Evolutionary conservation across 805 yeast genomes (phyloP).

Genomic region (Helenozyma baotianmanensis): DNA sequence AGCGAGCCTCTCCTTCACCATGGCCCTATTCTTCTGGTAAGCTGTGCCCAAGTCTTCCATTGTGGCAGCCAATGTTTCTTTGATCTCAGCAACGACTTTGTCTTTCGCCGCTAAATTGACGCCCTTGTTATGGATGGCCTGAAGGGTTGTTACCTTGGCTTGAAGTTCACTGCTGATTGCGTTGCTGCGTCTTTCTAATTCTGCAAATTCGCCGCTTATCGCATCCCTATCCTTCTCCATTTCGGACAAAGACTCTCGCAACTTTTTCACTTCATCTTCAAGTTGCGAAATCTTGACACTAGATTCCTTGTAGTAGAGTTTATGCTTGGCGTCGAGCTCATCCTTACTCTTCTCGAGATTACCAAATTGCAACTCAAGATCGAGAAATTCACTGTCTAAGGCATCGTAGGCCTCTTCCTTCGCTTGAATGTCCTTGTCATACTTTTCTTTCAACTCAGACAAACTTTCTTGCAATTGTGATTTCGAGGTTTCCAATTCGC

Average conservation of each 20-base stretch:
- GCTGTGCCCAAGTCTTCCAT: slow-evolving; percentile 12
- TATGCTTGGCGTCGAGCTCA: slow-evolving; percentile 9
- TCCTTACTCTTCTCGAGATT: slow-evolving; percentile 13
- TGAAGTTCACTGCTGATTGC: slow-evolving; percentile 14
- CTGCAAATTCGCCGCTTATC: slow-evolving; percentile 8
- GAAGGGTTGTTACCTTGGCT: slow-evolving; percentile 15
- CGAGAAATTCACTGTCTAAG: slow-evolving; percentile 13
- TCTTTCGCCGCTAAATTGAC: slow-evolving; percentile 16
- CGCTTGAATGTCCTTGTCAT: slow-evolving; percentile 18
- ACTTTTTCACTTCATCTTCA: slow-evolving; percentile 6
- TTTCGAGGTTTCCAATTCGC: slow-evolving; percentile 21
- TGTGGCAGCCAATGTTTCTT: slow-evolving; percentile 14
- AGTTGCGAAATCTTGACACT: slow-evolving; percentile 6
- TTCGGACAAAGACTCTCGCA: slow-evolving; percentile 4
- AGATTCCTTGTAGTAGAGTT: slow-evolving; percentile 6
- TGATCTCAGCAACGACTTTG: slow-evolving; percentile 14
- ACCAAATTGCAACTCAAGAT: slow-evolving; percentile 10
- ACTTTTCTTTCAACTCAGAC: slow-evolving; percentile 19
- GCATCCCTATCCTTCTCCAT: slow-evolving; percentile 7
- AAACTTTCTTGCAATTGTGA: slow-evolving; percentile 16
- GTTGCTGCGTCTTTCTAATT: slow-evolving; percentile 14
- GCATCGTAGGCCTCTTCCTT: slow-evolving; percentile 17
- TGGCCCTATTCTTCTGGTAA: slow-evolving; percentile 10
- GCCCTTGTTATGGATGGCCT: slow-evolving; percentile 14
- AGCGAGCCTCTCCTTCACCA: slow-evolving; percentile 9